Conservation (phyloP, 768 basidiomycete species). For the Calocybe cyanea region DNA sequence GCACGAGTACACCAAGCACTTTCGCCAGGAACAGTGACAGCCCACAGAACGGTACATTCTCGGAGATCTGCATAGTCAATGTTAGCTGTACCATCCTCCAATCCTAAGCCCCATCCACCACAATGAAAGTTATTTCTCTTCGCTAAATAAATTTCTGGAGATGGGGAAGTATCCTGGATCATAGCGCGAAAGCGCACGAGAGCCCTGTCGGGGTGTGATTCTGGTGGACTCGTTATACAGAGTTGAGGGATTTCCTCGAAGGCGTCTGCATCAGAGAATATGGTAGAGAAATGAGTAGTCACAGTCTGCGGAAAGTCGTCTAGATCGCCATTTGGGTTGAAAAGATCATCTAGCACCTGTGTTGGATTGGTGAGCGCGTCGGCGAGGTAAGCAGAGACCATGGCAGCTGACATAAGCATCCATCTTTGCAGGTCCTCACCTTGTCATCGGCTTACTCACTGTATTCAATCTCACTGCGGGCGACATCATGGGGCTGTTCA, state of each 20-base stretch:
- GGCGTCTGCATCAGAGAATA: conserved; percentile 38
- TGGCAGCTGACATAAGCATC: conserved; percentile 33
- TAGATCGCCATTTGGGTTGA: conserved; percentile 24
- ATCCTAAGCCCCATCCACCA: conserved; percentile 75
- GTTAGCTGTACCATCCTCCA: conserved; percentile 19
- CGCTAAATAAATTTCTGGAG: conserved; percentile 70
- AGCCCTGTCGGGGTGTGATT: conserved; percentile 43
- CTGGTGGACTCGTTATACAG: conserved; percentile 43
- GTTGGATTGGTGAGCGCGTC: conserved; percentile 51
- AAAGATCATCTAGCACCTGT: conserved; percentile 45
- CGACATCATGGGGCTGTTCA: conserved; percentile 50
- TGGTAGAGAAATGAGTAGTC: conserved; percentile 38
- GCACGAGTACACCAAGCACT: conserved; percentile 47
- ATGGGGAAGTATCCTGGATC: conserved; percentile 78
- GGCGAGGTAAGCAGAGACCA: conserved; percentile 50
- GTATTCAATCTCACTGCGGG: background rate
- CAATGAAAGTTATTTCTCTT: conserved; percentile 35
- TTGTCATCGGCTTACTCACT: conserved; percentile 7
- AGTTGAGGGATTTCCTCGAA: conserved; percentile 58
- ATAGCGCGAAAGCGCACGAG: conserved; percentile 74
- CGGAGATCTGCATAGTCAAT: conserved; percentile 50
- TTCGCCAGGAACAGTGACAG: conserved; percentile 69
- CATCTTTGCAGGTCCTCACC: conserved; percentile 8
- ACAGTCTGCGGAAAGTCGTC: conserved; percentile 41
- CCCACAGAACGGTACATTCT: conserved; percentile 69